phyloP scores from a whole-genome alignment of 2,329 filamentous ascomycete genomes.

The Colletotrichum caudatum region DNA sequence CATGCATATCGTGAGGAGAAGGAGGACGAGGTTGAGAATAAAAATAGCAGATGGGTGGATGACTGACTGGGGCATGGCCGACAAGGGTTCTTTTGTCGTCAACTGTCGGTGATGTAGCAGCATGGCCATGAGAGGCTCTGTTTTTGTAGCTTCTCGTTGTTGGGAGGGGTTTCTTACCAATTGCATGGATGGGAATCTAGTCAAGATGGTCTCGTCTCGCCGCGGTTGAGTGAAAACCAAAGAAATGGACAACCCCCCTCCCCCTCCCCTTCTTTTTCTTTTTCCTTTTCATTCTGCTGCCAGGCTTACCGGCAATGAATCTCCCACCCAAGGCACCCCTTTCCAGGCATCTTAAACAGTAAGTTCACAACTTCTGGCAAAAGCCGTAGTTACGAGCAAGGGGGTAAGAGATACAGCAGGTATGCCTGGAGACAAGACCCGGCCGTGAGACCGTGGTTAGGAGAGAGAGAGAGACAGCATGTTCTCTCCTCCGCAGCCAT shows the following conservation, averaged over 20 bases:
- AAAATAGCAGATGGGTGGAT: slow-evolving; percentile 11
- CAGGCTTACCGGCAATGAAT: not conserved
- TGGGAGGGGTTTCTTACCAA: not conserved
- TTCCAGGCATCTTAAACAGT: not conserved
- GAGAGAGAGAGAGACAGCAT: no score
- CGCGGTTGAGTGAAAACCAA: not conserved
- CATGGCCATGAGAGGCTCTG: not conserved
- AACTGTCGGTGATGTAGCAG: not conserved
- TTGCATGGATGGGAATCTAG: not conserved
- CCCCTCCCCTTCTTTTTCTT: no score
- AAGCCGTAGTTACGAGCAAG: no score
- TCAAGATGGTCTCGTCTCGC: not conserved
- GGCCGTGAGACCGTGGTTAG: no score
- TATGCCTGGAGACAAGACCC: no score
- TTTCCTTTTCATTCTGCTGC: not conserved
- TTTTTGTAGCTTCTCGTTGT: not conserved
- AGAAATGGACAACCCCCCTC: not conserved
- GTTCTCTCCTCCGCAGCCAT: no score
- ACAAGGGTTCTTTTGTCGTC: not conserved
- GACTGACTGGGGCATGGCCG: not conserved
- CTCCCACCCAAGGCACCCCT: not conserved
- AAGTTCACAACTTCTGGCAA: not conserved
- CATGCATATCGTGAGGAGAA: not conserved
- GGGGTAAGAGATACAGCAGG: no score
- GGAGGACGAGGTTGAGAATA: not conserved